Conservation (phyloP, 1,139 yeast genomes). For the Debaryomyces sp. region DNA sequence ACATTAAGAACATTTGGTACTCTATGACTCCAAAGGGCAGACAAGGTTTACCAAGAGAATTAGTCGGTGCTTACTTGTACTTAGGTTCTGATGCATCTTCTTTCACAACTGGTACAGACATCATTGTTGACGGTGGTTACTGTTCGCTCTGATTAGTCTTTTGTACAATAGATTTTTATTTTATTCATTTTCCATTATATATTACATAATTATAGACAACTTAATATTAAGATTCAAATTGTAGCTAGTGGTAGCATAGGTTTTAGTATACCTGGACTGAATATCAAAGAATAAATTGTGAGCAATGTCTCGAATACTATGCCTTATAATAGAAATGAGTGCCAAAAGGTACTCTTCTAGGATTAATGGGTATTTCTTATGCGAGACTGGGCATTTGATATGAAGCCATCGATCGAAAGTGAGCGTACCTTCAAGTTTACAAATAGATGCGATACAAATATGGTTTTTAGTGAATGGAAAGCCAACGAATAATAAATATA, state of each 20-base stretch:
- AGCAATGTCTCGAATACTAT: no score
- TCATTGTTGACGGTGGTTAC: slow-evolving; percentile 52
- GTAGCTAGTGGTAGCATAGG: background rate
- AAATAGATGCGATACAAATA: no score
- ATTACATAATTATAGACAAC: slow-evolving; percentile 1
- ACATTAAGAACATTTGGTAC: slow-evolving; percentile 26
- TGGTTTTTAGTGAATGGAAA: no score
- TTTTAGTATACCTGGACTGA: background rate
- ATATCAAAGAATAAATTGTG: no score
- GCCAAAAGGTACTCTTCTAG: no score
- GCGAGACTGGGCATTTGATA: no score
- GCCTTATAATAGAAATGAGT: no score
- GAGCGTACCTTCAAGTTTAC: no score
- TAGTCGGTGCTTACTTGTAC: slow-evolving; percentile 48
- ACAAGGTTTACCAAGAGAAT: slow-evolving; percentile 43
- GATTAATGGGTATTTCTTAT: no score
- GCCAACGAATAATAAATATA: no score
- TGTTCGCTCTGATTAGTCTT: slow-evolving; percentile 28
- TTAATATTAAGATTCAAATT: background rate
- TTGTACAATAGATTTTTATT: slow-evolving; percentile 6
- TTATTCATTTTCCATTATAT: background rate
- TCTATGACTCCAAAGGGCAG: slow-evolving; percentile 43
- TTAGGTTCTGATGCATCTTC: slow-evolving; percentile 46
- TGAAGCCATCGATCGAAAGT: no score
- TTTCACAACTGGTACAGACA: slow-evolving; percentile 50